Evolutionary conservation across 2,329 filamentous ascomycete genomes (phyloP).

Genomic region (Cucurbitaria berberidis): DNA sequence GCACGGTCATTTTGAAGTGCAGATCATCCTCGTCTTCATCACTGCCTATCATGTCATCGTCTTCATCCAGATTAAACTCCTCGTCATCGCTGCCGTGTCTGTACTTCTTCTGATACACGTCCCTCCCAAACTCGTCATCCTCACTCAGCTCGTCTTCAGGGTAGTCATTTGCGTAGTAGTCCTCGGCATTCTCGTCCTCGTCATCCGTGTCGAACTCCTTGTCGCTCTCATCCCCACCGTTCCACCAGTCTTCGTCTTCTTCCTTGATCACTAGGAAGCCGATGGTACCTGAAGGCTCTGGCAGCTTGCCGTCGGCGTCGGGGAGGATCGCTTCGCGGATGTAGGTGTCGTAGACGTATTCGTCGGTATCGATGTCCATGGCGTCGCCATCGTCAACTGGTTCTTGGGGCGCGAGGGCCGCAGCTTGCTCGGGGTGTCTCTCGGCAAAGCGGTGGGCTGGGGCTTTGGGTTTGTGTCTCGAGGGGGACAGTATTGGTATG

Average conservation of each 20-base stretch:
- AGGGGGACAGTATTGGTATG: slow-evolving; percentile 16
- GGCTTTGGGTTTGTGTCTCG: slow-evolving; percentile 45
- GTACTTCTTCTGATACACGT: slow-evolving; percentile 51
- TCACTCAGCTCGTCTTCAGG: slow-evolving; percentile 79
- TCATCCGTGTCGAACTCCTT: slow-evolving; percentile 65
- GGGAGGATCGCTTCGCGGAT: slow-evolving; percentile 54
- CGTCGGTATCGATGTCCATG: slow-evolving; percentile 52
- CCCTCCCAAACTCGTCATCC: slow-evolving; percentile 67
- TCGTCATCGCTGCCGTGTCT: slow-evolving; percentile 51
- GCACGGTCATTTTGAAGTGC: slow-evolving; percentile 38
- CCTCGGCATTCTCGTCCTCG: slow-evolving; percentile 72
- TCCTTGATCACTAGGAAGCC: slow-evolving; percentile 59
- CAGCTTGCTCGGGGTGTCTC: slow-evolving; percentile 38
- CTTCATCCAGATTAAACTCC: slow-evolving; percentile 35
- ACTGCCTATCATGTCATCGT: slow-evolving; percentile 24
- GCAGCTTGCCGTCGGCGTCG: slow-evolving; percentile 40
- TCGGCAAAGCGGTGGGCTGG: slow-evolving; percentile 43
- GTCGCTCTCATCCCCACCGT: slow-evolving; percentile 60
- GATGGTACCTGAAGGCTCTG: slow-evolving; percentile 33
- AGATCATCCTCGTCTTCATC: slow-evolving; percentile 40
- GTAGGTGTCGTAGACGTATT: slow-evolving; percentile 69
- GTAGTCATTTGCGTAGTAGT: slow-evolving; percentile 80
- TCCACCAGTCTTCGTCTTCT: slow-evolving; percentile 63
- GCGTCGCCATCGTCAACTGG: slow-evolving; percentile 21
- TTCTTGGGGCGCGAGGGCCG: slow-evolving; percentile 19